Conservation (phyloP, 345 rosid species). For the Schrenkiella parvula region DNA sequence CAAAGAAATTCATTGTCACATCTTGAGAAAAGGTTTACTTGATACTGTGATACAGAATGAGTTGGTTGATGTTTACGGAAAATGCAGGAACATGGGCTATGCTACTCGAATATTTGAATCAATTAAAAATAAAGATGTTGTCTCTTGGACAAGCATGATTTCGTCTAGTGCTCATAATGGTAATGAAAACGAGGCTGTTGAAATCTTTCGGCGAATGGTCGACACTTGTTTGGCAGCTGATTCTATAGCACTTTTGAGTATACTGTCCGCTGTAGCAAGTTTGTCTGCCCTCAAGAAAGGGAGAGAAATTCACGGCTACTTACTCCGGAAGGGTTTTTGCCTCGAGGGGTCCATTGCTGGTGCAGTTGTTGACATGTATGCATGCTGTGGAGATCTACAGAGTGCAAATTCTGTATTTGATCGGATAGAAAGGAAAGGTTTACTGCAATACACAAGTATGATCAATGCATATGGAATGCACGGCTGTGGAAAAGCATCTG, state of each 20-base stretch:
- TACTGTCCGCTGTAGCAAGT: conserved; percentile 62
- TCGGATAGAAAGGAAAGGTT: conserved; percentile 37
- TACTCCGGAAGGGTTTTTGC: conserved; percentile 51
- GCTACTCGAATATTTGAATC: conserved; percentile 53
- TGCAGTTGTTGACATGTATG: conserved; percentile 79
- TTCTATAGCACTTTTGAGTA: conserved; percentile 51
- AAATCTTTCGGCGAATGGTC: conserved; percentile 44
- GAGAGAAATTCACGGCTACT: conserved; percentile 66
- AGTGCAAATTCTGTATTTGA: conserved; percentile 51
- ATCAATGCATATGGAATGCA: conserved; percentile 83
- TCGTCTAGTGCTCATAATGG: conserved; percentile 60
- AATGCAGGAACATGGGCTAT: conserved; percentile 49
- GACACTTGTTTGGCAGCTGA: conserved; percentile 53
- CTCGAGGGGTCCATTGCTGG: conserved; percentile 54
- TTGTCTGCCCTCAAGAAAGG: conserved; percentile 69
- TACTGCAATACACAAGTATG: conserved; percentile 71
- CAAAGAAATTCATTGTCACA: conserved; percentile 71
- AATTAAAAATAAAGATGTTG: conserved; percentile 57
- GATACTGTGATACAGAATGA: conserved; percentile 61
- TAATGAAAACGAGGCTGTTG: conserved; percentile 58
- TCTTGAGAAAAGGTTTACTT: conserved; percentile 47
- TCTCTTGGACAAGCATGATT: conserved; percentile 93
- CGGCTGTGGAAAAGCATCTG: conserved; percentile 63
- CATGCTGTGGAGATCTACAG: conserved; percentile 64
- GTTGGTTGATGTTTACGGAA: conserved; percentile 65